A percentile compares a stretch with the other conserved stretches of the same genome.
Evolutionary conservation across 768 basidiomycete species (phyloP).

Genomic region (Suillus alpinus): DNA sequence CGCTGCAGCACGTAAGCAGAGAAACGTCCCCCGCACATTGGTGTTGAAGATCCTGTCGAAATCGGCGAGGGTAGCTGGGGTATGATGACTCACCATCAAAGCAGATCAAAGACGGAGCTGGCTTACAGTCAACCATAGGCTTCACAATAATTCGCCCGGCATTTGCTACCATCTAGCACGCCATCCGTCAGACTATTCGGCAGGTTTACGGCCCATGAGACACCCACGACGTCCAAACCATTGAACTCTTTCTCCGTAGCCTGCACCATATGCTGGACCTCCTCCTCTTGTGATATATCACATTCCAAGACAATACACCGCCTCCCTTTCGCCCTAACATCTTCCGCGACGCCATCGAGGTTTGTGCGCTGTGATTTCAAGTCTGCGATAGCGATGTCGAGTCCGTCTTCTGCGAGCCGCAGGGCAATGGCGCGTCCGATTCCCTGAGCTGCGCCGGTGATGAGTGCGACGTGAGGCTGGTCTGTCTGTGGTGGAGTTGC

Average conservation of each 20-base stretch:
- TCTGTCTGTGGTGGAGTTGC: not conserved
- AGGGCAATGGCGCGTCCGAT: constrained; percentile 47
- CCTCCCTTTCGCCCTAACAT: constrained; percentile 14
- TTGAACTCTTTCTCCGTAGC: no score
- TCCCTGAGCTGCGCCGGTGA: constrained; percentile 45
- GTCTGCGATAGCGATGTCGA: no score
- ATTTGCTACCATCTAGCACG: constrained; percentile 4
- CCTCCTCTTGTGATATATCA: no score
- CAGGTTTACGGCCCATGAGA: not conserved
- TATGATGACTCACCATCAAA: not conserved
- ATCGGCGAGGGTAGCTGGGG: constrained; percentile 26
- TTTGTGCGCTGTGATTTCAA: no score
- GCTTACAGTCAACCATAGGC: constrained; percentile 1
- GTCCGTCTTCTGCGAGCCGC: constrained; percentile 46
- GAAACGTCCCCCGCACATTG: constrained; percentile 37
- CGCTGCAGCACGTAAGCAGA: constrained; percentile 42
- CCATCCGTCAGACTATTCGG: not conserved
- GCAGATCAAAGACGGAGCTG: not conserved
- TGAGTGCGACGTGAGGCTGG: constrained; percentile 32
- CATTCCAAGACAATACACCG: no score
- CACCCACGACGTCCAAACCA: constrained; percentile 41
- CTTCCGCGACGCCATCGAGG: no score
- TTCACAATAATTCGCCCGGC: not conserved
- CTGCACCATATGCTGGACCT: no score
- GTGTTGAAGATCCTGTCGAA: constrained; percentile 31